Evolutionary conservation across 768 basidiomycete species (phyloP), one percentile per base, ranked within the genome.

Genomic region (Sistotremastrum suecicum): DNA sequence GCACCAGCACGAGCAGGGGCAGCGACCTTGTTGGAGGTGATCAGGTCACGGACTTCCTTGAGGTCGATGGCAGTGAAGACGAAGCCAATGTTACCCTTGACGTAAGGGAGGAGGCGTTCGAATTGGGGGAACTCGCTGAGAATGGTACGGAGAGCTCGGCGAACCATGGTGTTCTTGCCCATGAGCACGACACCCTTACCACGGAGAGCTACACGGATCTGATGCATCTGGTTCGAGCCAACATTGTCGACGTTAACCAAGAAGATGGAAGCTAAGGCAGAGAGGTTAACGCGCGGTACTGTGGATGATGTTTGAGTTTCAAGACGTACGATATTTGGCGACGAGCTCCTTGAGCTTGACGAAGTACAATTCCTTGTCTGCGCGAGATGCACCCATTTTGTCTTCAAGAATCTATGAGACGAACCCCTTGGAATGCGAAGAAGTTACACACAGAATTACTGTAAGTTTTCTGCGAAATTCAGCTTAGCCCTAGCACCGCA

Each of bases 161-260:
- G 88, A 58, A 99, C 92, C 94, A 98, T 97, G 63, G 95, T 99
- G 81, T 99, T 99, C 73, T 99, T 99, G 63, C 95, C 95, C 95
- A 99, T 99, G 58, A 99, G 68, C 54, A 99, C 91, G 50, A 91
- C 70, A 71, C 88, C 95, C 65, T 87, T 90, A 60, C 91, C 90
- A 58, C 95, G 89, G 66, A 99, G 89, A 43, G 92, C 73, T 45
- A 81, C 83, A 74, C 86, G 90, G 53, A 94, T 92, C 65, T 94
- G 90, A 61, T 95, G 91, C 84, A 97, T 92, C 71, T 99, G 95
- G 75, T 97, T 95, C 50, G 92, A 97, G 48, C 91, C 88, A 63
- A 99, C 95, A 70, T 98, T 99, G 80, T 98, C 95, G 64, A 99
- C 91, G 66, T 97, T 97, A 72, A 97, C 94, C 54, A 98, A 59